phyloP scores from a whole-genome alignment of 2,329 filamentous ascomycete species.

The Pezizomycotina sp. region DNA sequence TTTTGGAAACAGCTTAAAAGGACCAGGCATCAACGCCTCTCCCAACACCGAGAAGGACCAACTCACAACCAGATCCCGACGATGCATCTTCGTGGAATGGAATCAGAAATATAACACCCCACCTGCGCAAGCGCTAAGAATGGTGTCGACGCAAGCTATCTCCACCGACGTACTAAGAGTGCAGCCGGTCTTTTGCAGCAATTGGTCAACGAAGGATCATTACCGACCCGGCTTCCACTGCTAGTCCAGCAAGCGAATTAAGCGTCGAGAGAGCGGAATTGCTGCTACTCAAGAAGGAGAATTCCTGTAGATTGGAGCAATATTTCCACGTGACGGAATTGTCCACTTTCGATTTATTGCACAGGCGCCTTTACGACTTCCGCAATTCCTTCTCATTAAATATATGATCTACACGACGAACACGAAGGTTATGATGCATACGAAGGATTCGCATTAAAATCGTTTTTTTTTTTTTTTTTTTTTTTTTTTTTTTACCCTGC shows the following conservation, averaged over 20 bases:
- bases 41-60: conserved; percentile 8
- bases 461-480: conserved; percentile 2
- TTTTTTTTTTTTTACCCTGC: conserved; percentile 1
- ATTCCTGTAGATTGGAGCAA: no score
- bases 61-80: no score
- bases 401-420: conserved; percentile 5
- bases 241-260: conserved; percentile 18
- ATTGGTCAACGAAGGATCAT: conserved; percentile 13
- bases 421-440: conserved; percentile 7
- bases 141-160: conserved; percentile 13
- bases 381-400: neutral
- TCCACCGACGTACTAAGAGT: conserved; percentile 15
- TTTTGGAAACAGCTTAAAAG: no score
- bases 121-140: conserved; percentile 15
- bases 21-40: conserved; percentile 14
- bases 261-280: conserved; percentile 14
- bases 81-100: no score
- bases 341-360: no score
- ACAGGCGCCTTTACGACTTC: no score
- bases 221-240: conserved; percentile 16
- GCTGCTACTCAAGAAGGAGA: conserved; percentile 17
- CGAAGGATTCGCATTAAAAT: conserved; percentile 5
- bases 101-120: conserved; percentile 19
- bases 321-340: no score
- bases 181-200: conserved; percentile 16